These are phyloP conservation scores for Dionaea muscipula DNA, from an alignment of 179 eudicot species.

Conservation along the genomic window DNA sequence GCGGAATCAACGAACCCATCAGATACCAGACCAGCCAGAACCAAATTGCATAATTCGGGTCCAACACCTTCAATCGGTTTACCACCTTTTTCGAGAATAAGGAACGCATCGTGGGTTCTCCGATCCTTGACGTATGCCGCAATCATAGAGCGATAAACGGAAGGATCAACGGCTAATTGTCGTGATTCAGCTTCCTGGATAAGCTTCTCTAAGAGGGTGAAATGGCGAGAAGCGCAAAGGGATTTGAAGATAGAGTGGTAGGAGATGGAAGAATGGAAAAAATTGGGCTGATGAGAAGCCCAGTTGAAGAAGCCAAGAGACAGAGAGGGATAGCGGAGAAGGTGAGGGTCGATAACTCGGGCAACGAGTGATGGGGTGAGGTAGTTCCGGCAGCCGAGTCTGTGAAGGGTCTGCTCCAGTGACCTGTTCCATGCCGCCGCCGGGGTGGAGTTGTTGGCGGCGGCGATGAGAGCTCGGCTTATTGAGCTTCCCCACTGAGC, in stretches of 20 bases:
- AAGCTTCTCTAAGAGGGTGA: constrained; percentile 34
- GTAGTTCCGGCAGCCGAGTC: constrained; percentile 40
- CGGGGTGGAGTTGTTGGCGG: constrained; percentile 22
- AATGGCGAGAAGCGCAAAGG: constrained; percentile 48
- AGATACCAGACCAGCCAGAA: constrained; percentile 50
- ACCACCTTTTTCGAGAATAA: constrained; percentile 17
- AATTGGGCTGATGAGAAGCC: constrained; percentile 78
- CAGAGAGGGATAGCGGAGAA: constrained; percentile 55
- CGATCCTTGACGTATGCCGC: constrained; percentile 22
- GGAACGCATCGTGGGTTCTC: constrained; percentile 34
- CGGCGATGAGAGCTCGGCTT: constrained; percentile 42
- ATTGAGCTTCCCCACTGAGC: constrained; percentile 27
- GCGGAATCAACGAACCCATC: constrained; percentile 38
- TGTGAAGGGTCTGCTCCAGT: constrained; percentile 53
- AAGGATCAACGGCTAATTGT: constrained; percentile 25
- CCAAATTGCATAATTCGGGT: constrained; percentile 33
- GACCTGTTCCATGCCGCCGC: constrained; percentile 36
- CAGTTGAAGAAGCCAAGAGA: constrained; percentile 78
- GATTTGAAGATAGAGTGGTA: constrained; percentile 57
- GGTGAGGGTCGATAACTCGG: constrained; percentile 67
- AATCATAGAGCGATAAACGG: constrained; percentile 29
- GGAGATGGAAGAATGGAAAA: constrained; percentile 37
- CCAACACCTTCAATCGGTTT: constrained; percentile 21
- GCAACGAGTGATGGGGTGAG: constrained; percentile 54
- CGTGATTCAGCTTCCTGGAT: constrained; percentile 29